Base-by-base conservation (phyloP, 164 flowering plant species). In the Saururus chinensis region DNA sequence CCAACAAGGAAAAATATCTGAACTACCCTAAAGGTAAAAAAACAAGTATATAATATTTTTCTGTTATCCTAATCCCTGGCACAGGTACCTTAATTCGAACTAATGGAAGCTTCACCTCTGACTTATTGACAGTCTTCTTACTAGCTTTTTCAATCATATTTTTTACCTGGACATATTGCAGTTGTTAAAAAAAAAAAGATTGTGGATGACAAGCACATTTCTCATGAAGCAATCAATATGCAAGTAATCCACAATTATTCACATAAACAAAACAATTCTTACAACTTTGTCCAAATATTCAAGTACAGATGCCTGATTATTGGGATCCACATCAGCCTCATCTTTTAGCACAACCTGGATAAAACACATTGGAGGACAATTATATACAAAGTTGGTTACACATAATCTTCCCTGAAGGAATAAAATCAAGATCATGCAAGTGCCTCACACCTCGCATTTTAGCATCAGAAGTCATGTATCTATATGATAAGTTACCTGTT, bases 271-370 rank as follows among this genome's bases (percentile, higher is more conserved):
- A 37, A n/a, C 13, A 58, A 19, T 11, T 37, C 64, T 66, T 74
- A 86, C 98, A 82, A 86, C 88, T 82, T 78, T 81, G 75, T 93
- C 99, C 78, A 93, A 69, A 78, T 90, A 91, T 66, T 87, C 91
- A 68, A 93, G 92, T 77, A 93, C 80, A 40, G 97, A 88, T 59
- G 79, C 71, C 62, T 90, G 99, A 71, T 93, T 95, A 77, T 88
- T 87, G 52, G 91, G 83, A 73, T 90, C 92, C 68, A 93, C 79
- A 56, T 88, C 96, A 59, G 85, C 37, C 68, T 82, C 88, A 74
- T 93, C 97, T 78, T 93, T 93, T 48, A 93, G 69, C 58, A 87
- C 79, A 62, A 93, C 79, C 99, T 93, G 76, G 64, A 70, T 30
- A 73, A 35, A 9, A 45, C 6, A 55, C 35, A 12, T 12, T 7